Percentiles rank a stretch among this genome's conserved stretches.
Evolutionary conservation across 331 rosid species (phyloP).

Genomic region (Cydonia oblonga): DNA sequence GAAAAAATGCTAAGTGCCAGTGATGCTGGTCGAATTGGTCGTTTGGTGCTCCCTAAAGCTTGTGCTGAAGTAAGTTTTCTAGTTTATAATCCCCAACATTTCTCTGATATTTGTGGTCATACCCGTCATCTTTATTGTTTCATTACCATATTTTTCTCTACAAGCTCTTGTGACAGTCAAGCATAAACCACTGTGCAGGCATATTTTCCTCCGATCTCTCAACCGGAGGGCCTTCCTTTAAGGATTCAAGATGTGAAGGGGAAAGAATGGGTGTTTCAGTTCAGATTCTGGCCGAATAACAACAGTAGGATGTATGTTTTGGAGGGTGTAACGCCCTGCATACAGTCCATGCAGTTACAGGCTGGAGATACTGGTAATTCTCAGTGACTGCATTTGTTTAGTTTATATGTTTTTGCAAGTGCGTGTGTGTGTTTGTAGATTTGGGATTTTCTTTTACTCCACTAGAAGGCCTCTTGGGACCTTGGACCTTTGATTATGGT

Average conservation of each 20-base stretch:
- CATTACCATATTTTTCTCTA: not conserved
- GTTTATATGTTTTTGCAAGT: not conserved
- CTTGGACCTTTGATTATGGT: not conserved
- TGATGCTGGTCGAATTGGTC: constrained; percentile 99
- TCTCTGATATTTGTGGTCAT: constrained; percentile 1
- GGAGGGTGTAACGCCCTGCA: constrained; percentile 98
- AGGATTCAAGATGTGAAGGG: constrained; percentile 95
- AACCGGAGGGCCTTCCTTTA: constrained; percentile 97
- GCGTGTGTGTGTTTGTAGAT: not conserved
- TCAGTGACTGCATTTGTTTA: not conserved
- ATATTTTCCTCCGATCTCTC: constrained; percentile 95
- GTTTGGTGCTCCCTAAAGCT: constrained; percentile 95
- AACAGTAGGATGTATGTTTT: constrained; percentile 99
- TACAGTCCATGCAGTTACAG: constrained; percentile 98
- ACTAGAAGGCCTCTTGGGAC: not conserved
- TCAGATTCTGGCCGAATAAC: constrained; percentile 98
- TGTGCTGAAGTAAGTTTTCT: constrained; percentile 78
- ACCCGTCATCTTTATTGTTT: not conserved
- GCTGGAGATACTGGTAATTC: constrained; percentile 95
- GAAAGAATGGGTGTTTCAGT: constrained; percentile 97
- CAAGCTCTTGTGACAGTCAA: constrained; percentile 14
- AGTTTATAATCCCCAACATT: not conserved
- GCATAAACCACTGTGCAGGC: constrained; percentile 49
- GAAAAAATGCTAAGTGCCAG: constrained; percentile 99
- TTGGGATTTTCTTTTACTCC: not conserved